Evolutionary conservation across 176 grass and related monocot species (phyloP), one percentile per base, ranked within the genome.

Genomic region (Calamus simplicifolius): DNA sequence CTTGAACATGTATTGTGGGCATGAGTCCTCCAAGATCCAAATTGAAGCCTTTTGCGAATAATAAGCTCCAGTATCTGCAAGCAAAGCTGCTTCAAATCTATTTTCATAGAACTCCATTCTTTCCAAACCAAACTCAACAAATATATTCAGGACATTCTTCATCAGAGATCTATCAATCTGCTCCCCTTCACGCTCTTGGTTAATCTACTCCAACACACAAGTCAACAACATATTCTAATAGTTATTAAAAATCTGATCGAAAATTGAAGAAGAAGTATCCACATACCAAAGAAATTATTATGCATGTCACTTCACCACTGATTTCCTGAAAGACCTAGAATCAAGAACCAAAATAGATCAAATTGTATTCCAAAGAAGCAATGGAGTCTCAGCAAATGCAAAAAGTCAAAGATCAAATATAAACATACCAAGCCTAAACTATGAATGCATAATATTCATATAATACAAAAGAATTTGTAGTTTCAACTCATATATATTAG

Each of bases 21-120:
- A 98, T 61, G 93, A 88, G 70, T 98, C 93, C 74, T 98, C 93
- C 21, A 82, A 54, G 63, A 98, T 85, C 93, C 93, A 98, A 27
- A 68, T 92, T 50, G 86, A 85, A 73, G 93, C 87, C 35, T 98
- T 98, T 54, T 85, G 77, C 66, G 78, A 98, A 64, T 98, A 92
- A 73, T 98, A 98, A 4, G 80, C 60, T 21, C 79, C 83, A 30
- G 87, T 88, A 29, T 89, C 84, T 76, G 82, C 82, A 18, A 98
- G 93, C 62, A 98, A 78, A 79, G 77, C 82, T 57, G 81, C 73
- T 67, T 98, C 93, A 1, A 98, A 98, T 48, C 92, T 84, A 19
- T 77, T 80, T 61, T 85, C 93, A 31, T 98, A 98, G 17, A 72
- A 88, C 0, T 88, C 79, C 84, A 98, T 88, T 16, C 18, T 82